These are phyloP conservation scores for Xylariaceae sp. DNA, from an alignment of 2,329 filamentous ascomycete species.

Conservation along the genomic window DNA sequence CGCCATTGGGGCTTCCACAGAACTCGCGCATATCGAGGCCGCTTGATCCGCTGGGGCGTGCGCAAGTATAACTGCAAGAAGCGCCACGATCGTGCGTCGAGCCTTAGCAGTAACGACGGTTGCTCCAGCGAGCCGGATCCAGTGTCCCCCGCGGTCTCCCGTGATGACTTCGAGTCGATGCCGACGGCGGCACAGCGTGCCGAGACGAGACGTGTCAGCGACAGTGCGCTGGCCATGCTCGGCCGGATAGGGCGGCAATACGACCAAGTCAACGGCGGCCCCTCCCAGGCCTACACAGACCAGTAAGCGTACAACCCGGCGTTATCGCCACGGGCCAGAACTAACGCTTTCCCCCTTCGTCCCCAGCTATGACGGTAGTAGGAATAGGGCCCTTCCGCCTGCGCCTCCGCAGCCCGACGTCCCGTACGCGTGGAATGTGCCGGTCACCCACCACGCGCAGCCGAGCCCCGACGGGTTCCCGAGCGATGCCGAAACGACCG, in stretches of 20 bases:
- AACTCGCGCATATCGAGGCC: constrained; percentile 53
- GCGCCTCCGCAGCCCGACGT: neutral
- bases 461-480: neutral
- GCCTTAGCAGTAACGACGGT: constrained; percentile 6
- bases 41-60: constrained; percentile 49
- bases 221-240: neutral
- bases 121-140: constrained; percentile 1
- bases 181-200: neutral
- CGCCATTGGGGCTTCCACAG: no score
- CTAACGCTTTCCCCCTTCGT: neutral
- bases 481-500: neutral
- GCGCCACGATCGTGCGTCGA: constrained; percentile 12
- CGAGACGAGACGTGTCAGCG: neutral
- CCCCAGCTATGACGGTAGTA: constrained; percentile 10
- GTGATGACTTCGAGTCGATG: constrained; percentile 15
- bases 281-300: neutral
- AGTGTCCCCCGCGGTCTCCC: constrained; percentile 20
- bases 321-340: neutral
- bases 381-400: constrained; percentile 5
- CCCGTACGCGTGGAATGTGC: constrained; percentile 9
- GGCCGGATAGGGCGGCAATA: neutral
- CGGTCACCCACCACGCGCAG: neutral
- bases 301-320: neutral
- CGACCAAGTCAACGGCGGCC: neutral
- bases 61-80: constrained; percentile 50